Base-by-base conservation (phyloP, 768 basidiomycete genomes). In the Strobilomyces dryophilus region DNA sequence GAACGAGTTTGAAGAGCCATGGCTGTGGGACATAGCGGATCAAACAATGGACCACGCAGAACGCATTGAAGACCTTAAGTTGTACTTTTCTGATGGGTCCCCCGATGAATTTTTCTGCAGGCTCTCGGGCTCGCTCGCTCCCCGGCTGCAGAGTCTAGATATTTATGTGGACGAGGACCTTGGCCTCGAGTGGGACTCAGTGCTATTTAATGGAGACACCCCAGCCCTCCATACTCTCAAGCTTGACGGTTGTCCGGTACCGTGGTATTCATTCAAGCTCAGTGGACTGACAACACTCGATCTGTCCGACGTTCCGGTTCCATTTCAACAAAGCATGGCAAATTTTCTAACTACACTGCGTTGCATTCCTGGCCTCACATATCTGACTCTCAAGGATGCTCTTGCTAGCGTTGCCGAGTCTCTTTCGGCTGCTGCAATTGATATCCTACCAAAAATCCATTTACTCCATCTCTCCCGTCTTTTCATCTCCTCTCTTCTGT, bases 331-430 rank as follows among this genome's bases (percentile, higher is more conserved):
- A 1, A 54, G 65, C 12, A 60, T 62, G 24, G 48, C 47, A 6
- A 66, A 72, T 37, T 56, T 79, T 17, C 43, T 73, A 9, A 50
- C 63, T n/a, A 62, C 64, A 5, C 65, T 78, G 5, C 45, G 58
- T 20, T 55, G 63, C 36, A 73, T 73, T 70, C 71, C 70, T 5
- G n/a, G 53, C 39, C 61, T 77, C 3, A 64, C 64, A 47, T 53
- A 58, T 17, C 65, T 76, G 3, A 59, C 66, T 48, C 61, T 78
- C 17, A 60, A 69, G n/a, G 50, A 65, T 40, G 61, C 63, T 10
- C 59, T 75, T 8, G 67, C 71, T 7, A 59, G 43, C 9, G 27
- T 45, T 6, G 7, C 18, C 7, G 12, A 14, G 8, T n/a, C 27
- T 40, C 17, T 40, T 27, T 35, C 47, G 8, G 39, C 15, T 14